Evolutionary conservation across 805 yeast genomes (phyloP), one percentile per base, ranked within the genome.

Genomic region (Candida xyloterini): DNA sequence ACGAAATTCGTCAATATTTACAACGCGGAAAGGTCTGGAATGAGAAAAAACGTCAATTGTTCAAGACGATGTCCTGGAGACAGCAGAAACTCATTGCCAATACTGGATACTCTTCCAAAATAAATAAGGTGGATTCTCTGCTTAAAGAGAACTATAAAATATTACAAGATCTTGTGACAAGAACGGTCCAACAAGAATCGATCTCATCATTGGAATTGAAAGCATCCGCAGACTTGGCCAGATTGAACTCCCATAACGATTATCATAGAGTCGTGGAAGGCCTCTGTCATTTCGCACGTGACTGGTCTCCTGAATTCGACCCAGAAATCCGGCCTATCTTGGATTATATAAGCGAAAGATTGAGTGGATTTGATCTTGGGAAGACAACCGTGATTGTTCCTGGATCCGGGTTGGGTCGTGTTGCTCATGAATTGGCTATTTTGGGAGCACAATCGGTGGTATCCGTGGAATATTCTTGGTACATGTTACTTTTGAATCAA

Each of bases 401-500:
- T 0, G 98, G 98, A 0, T 77, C 93, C 1, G 98, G 98, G 0
- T 66, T 84, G 18, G 96, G 96, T 0, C 67, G 88, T 48, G 64
- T 88, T 0, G 81, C 95, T 1, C 80, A 79, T 55, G 86, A 80
- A 43, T 44, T 87, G 18, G 67, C 79, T 2, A 9, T 11, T 4
- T 14, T 53, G 41, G 53, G 65, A 6, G 73, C 67, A 45, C 18
- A 43, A 7, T 30, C 48, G 7, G 89, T 87, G 0, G 82, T 81
- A 44, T 80, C 95, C 0, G 73, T 87, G 23, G 98, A 90, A 56
- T 77, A 71, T 53, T 84, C 91, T 3, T 74, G 83, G 28, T 58
- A 84, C 42, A 88, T 89, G 96, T 76, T 78, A 46, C 49, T 83
- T 1, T 79, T 87, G 48, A 79, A 83, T 55, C 69, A 74, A 40